Base-by-base conservation (phyloP, 2,329 filamentous ascomycete species). In the Dactylellina drechsleri region DNA sequence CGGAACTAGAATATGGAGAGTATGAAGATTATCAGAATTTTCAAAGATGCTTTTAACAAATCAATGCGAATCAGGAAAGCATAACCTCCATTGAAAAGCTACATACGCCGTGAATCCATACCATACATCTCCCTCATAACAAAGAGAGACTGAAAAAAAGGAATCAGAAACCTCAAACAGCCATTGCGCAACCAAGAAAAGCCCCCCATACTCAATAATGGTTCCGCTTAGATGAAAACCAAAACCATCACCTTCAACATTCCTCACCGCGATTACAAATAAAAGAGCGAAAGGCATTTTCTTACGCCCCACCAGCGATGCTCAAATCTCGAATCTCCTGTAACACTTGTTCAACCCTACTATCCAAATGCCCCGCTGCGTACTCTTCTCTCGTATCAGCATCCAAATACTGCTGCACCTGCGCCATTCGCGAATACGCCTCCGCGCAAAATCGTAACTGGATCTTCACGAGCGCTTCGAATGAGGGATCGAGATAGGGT, bases 401-500 rank as follows among this genome's bases (percentile, higher is more conserved):
- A 81, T 98, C 95, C 36, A 99, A 86, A 82, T 97, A 98, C 84
- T 99, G 95, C 84, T 99, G 95, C 68, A 99, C 96, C 84, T 99
- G 96, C 26, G 96, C 95, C 95, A 99, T 99, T 56, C 95, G 87
- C 76, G 90, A 93, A 83, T 99, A 99, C 1, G 95, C 95, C 84
- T 99, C 95, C 6, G 96, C 95, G 80, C 96, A 99, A 85, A 99
- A 78, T 72, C 95, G 87, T 80, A 99, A 83, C 84, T 99, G 95
- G 78, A 99, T 99, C 86, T 99, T 99, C 82, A 99, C 95, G 61
- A 99, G 88, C 0, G 96, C 95, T 83, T 99, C 95, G 81, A 99
- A 99, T 76, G 90, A 94, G 0, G 96, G 96, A 80, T 99, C 95
- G 68, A 99, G 88, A 81, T 99, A 99, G 0, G 96, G 96, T 13